Conservation (phyloP, 1,284 basidiomycete species). For the Moesziomyces sp. region DNA sequence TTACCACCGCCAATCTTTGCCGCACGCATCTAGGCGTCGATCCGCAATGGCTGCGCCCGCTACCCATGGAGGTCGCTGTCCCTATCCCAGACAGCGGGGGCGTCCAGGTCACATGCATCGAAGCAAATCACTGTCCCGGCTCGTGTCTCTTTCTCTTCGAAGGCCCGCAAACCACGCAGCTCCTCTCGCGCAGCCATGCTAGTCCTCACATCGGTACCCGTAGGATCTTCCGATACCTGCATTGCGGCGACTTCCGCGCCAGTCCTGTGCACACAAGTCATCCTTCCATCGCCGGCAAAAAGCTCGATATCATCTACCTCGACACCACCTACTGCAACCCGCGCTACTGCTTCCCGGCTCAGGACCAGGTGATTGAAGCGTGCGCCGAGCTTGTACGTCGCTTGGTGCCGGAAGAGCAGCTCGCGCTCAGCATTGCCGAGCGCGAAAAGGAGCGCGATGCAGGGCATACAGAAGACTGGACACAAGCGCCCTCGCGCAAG, state of each 20-base stretch:
- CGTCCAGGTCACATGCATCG: slow-evolving; percentile 89
- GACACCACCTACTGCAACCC: slow-evolving; percentile 97
- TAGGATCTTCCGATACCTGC: slow-evolving; percentile 84
- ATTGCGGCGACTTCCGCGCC: slow-evolving; percentile 83
- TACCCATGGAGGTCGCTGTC: slow-evolving; percentile 82
- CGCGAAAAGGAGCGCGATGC: slow-evolving; percentile 47
- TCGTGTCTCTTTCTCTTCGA: slow-evolving; percentile 94
- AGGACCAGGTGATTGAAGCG: slow-evolving; percentile 88
- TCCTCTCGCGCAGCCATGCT: slow-evolving; percentile 66
- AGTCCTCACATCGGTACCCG: slow-evolving; percentile 39
- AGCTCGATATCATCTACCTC: slow-evolving; percentile 87
- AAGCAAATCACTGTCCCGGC: slow-evolving; percentile 94
- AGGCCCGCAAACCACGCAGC: slow-evolving; percentile 85
- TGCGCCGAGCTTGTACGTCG: slow-evolving; percentile 82
- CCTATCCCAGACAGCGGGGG: slow-evolving; percentile 84
- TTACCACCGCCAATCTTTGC: slow-evolving; percentile 85
- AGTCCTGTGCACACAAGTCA: slow-evolving; percentile 57
- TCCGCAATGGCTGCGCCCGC: slow-evolving; percentile 83
- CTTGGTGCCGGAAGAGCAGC: slow-evolving; percentile 29
- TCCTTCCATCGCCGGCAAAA: slow-evolving; percentile 45
- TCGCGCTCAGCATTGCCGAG: slow-evolving; percentile 9
- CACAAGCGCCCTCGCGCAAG: slow-evolving; percentile 60
- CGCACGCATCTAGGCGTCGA: slow-evolving; percentile 88
- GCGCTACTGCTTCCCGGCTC: slow-evolving; percentile 93
- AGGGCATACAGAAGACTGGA: slow-evolving; percentile 64